Evolutionary conservation across 495 filamentous ascomycete genomes (phyloP).

Genomic region (Delitschia confertaspora): DNA sequence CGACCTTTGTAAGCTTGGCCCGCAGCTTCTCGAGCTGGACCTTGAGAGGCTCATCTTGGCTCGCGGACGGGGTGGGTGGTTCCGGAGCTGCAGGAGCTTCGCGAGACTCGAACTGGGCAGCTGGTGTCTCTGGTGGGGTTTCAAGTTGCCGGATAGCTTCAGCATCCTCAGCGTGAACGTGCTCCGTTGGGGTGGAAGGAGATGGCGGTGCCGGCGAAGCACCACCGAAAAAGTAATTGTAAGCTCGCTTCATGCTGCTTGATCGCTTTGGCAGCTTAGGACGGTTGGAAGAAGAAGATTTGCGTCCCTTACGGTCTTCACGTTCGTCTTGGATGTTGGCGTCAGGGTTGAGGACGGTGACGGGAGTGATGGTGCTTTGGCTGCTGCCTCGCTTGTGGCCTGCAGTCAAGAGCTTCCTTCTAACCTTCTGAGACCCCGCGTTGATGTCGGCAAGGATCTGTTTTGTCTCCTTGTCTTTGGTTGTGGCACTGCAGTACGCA

Average conservation of each 20-base stretch:
- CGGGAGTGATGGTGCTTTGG: slow-evolving; percentile 14
- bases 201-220: slow-evolving; percentile 6
- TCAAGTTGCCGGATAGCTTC: neutral
- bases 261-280: slow-evolving; percentile 24
- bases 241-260: slow-evolving; percentile 27
- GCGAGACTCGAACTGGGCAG: slow-evolving; percentile 3
- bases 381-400: slow-evolving; percentile 22
- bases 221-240: slow-evolving; percentile 28
- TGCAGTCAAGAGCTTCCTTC: slow-evolving; percentile 19
- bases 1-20: slow-evolving; percentile 39
- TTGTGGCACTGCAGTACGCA: slow-evolving; percentile 8
- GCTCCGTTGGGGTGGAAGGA: slow-evolving; percentile 7
- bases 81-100: slow-evolving; percentile 1
- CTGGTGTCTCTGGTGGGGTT: slow-evolving; percentile 18
- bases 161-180: neutral
- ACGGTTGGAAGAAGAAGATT: slow-evolving; percentile 17
- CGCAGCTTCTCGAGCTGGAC: slow-evolving; percentile 43
- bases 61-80: slow-evolving; percentile 11
- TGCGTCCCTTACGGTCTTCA: slow-evolving; percentile 20
- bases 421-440: slow-evolving; percentile 21
- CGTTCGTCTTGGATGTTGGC: slow-evolving; percentile 2
- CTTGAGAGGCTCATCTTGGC: slow-evolving; percentile 11
- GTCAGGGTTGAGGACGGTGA: slow-evolving; percentile 20
- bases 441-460: slow-evolving; percentile 25
- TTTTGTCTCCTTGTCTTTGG: slow-evolving; percentile 23